phyloP scores from a whole-genome alignment of 2,329 filamentous ascomycete species.

The Phialophora tarda region DNA sequence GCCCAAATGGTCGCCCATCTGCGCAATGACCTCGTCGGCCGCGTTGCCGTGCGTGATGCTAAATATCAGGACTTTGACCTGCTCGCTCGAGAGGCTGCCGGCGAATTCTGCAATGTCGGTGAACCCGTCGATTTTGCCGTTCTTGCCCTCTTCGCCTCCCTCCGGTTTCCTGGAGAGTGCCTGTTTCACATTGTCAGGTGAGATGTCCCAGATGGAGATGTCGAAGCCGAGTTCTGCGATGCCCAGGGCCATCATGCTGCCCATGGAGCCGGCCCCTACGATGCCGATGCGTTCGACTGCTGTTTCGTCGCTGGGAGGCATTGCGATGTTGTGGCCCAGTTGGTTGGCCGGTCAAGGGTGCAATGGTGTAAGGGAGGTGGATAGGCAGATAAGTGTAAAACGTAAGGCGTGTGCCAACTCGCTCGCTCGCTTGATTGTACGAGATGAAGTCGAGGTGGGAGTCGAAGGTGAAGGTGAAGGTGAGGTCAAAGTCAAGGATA shows the following conservation, averaged over 20 bases:
- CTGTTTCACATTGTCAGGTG: background rate
- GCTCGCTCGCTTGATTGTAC: background rate
- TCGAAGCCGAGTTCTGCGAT: conserved; percentile 10
- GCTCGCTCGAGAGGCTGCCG: background rate
- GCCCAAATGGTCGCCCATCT: background rate
- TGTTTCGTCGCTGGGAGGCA: background rate
- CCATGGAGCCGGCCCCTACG: conserved; percentile 8
- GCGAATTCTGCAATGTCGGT: conserved; percentile 1
- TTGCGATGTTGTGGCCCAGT: background rate
- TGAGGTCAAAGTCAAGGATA: background rate
- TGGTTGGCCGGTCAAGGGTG: background rate
- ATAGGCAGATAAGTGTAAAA: background rate
- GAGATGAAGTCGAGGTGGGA: background rate
- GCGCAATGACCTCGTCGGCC: conserved; percentile 1
- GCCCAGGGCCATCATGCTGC: background rate
- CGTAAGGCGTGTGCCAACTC: background rate
- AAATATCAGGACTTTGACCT: conserved; percentile 4
- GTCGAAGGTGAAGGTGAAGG: background rate
- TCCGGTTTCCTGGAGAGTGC: conserved; percentile 10
- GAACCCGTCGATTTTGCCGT: conserved; percentile 7
- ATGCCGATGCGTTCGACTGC: background rate
- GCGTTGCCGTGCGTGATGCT: conserved; percentile 3
- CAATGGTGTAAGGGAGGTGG: background rate
- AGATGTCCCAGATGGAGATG: conserved; percentile 3
- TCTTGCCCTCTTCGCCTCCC: background rate